Evolutionary conservation across 2,329 filamentous ascomycete species (phyloP), one percentile per base, ranked within the genome.

Genomic region (Stagonosporopsis vannaccii): DNA sequence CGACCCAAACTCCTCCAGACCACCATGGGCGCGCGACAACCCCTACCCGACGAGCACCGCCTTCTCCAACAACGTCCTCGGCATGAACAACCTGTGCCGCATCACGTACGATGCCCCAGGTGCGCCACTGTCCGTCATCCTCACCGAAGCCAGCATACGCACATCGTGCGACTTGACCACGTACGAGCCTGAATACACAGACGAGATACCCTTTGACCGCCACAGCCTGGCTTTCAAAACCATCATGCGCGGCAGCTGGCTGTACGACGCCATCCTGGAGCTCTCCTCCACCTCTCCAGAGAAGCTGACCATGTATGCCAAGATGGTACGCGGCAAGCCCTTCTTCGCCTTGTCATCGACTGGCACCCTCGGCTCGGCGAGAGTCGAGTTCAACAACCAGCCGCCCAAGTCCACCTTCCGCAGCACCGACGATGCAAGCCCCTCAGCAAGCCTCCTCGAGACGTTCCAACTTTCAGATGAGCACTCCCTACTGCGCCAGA

Each of bases 191-290:
- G 74, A 69, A 9, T 75, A 72, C 44, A 58, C 62, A n/a, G 89
- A 93, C 47, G 89, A 93, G 47, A 98, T 99, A 41, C 95, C 94
- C 0, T 92, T 99, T 64, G 87, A 94, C 69, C 86, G 92, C 28
- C 85, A 92, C 46, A 85, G 88, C 48, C 82, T 98, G 8, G 82
- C 87, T 8, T 90, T 97, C 79, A 99, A 98, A 75, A 92, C 97
- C 57, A 98, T 99, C 72, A 97, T 97, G 90, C 90, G 89, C 64
- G 86, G 89, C 11, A 84, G 84, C 30, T 89, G 85, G 76, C 83
- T 94, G 4, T 83, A 90, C 11, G 90, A 93, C 68, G 87, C 88
- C 15, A 80, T 93, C 36, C 83, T 85, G 1, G 90, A 94, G 71
- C 83, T 89, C 12, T 80, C 81, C 30, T 82, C 82, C 1, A 89